phyloP scores from a whole-genome alignment of 768 basidiomycete genomes.

The Daedalea quercina region DNA sequence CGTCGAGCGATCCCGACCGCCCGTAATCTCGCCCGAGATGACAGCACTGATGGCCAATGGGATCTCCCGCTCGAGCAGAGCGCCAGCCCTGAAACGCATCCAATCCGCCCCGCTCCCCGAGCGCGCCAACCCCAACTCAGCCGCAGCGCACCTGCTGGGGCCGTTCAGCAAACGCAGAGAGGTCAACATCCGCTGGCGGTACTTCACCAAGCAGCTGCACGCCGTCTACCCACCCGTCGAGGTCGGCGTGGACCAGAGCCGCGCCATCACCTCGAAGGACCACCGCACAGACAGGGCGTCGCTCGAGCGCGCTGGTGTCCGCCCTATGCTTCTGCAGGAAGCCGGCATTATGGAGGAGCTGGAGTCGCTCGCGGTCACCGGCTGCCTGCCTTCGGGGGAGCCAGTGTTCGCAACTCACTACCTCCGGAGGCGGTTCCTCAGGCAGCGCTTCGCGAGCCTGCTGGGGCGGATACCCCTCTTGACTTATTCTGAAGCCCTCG shows the following conservation, averaged over 20 bases:
- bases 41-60: conserved; percentile 52
- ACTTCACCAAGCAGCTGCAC: conserved; percentile 45
- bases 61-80: conserved; percentile 38
- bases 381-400: conserved; percentile 4
- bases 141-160: conserved; percentile 55
- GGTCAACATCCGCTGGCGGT: conserved; percentile 66
- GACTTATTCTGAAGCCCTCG: conserved; percentile 21
- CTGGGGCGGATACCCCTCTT: conserved; percentile 55
- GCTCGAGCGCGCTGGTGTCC: conserved; percentile 22
- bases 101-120: conserved; percentile 49
- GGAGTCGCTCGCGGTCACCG: conserved; percentile 33
- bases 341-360: conserved; percentile 38
- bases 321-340: conserved; percentile 37
- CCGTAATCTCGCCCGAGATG: conserved; percentile 58
- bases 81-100: conserved; percentile 36
- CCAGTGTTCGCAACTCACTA: conserved; percentile 4
- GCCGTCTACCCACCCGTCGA: conserved; percentile 59
- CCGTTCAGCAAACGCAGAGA: conserved; percentile 68
- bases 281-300: conserved; percentile 6
- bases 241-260: conserved; percentile 23
- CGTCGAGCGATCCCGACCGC: conserved; percentile 52
- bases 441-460: conserved; percentile 52
- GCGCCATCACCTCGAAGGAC: neutral
- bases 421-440: conserved; percentile 25
- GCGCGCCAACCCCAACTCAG: conserved; percentile 50